These are phyloP conservation scores for Coemansia sp. DNA, from an alignment of 192 early-diverging fungal species.

Conservation along the genomic window DNA sequence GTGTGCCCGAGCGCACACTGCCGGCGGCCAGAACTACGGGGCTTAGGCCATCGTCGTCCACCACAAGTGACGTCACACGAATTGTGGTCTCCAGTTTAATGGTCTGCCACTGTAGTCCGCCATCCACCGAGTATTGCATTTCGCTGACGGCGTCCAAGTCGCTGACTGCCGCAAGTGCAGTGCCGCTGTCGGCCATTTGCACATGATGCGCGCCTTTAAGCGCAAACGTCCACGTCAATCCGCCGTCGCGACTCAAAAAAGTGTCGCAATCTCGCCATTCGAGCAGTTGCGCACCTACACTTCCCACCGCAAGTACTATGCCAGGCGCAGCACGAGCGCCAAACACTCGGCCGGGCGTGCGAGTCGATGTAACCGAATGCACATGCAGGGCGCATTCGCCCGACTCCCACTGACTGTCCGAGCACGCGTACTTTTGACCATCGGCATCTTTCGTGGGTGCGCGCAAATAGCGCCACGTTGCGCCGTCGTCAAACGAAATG, in stretches of 20 bases:
- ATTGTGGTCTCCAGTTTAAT: slow-evolving; percentile 51
- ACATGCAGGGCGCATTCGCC: slow-evolving; percentile 80
- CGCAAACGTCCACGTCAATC: slow-evolving; percentile 68
- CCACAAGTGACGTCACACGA: slow-evolving; percentile 65
- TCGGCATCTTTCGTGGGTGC: slow-evolving; percentile 60
- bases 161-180: slow-evolving; percentile 71
- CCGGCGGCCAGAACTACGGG: slow-evolving; percentile 66
- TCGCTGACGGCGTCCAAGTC: slow-evolving; percentile 53
- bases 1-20: slow-evolving; percentile 21
- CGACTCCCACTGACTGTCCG: slow-evolving; percentile 30
- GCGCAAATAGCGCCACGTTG: slow-evolving; percentile 67
- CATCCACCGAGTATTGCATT: slow-evolving; percentile 74
- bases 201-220: slow-evolving; percentile 74
- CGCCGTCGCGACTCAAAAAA: slow-evolving; percentile 83
- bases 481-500: slow-evolving; percentile 87
- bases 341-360: slow-evolving; percentile 70
- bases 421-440: slow-evolving; percentile 62
- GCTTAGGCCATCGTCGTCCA: slow-evolving; percentile 78
- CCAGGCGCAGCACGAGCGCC: slow-evolving; percentile 73
- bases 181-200: slow-evolving; percentile 81
- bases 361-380: slow-evolving; percentile 73
- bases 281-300: slow-evolving; percentile 68
- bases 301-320: slow-evolving; percentile 88
- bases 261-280: slow-evolving; percentile 78
- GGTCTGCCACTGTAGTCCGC: slow-evolving; percentile 69